phyloP scores from a whole-genome alignment of 2,329 filamentous ascomycete genomes.

The Paecilomyces variotii region DNA sequence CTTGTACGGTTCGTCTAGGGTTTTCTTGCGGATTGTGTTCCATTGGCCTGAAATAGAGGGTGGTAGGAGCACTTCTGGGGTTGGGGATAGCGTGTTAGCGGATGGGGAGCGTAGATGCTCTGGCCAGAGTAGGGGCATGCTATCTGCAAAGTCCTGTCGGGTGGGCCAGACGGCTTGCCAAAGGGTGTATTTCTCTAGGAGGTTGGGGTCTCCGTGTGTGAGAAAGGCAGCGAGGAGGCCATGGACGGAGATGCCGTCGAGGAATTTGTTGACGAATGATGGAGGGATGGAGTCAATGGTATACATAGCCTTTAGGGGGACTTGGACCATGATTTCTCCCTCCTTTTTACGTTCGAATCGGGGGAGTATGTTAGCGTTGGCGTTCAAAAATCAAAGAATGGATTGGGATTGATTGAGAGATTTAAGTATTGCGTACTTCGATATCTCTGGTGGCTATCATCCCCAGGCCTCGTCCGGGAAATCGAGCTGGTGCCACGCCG shows the following conservation, averaged over 20 bases:
- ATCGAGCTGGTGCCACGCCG: constrained; percentile 57
- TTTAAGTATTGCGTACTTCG: constrained; percentile 41
- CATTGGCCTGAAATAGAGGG: constrained; percentile 31
- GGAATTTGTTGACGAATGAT: constrained; percentile 45
- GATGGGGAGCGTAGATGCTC: constrained; percentile 28
- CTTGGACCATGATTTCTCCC: constrained; percentile 54
- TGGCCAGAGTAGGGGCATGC: constrained; percentile 52
- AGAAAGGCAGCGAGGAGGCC: constrained; percentile 65
- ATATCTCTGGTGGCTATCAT: constrained; percentile 63
- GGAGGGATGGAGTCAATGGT: constrained; percentile 54
- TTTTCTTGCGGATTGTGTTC: constrained; percentile 20
- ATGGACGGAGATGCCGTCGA: constrained; percentile 55
- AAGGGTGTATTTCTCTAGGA: constrained; percentile 38
- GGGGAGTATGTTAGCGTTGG: background rate
- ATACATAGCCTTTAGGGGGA: constrained; percentile 57
- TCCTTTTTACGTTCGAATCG: constrained; percentile 33
- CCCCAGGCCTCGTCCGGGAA: constrained; percentile 69
- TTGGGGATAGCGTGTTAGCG: constrained; percentile 28
- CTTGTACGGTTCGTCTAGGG: constrained; percentile 25
- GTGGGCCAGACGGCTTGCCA: constrained; percentile 66
- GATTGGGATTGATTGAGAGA: background rate
- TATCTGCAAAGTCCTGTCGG: constrained; percentile 48
- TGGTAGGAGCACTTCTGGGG: constrained; percentile 17
- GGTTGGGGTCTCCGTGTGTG: constrained; percentile 43
- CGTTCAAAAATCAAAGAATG: background rate